Percentiles rank a stretch among this genome's conserved stretches.
Evolutionary conservation across 2,329 filamentous ascomycete species (phyloP).

Genomic region (Penicillium sp.): DNA sequence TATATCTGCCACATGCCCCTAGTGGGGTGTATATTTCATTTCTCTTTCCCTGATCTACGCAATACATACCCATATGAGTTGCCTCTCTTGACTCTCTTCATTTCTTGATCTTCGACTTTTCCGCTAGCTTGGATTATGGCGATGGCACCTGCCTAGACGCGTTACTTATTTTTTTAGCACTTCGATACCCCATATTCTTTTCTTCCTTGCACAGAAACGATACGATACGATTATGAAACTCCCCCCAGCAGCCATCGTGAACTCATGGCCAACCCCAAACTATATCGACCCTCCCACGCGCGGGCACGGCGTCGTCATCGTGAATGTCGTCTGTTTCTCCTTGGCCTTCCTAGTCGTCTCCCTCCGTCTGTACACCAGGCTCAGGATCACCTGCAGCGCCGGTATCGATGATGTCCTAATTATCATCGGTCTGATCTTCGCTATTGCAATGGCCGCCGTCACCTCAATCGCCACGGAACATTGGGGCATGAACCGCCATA

Average conservation of each 20-base stretch:
- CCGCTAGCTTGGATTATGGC: neutral
- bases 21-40: neutral
- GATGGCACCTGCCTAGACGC: neutral
- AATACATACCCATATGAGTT: neutral
- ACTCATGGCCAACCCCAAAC: slow-evolving; percentile 49
- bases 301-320: slow-evolving; percentile 43
- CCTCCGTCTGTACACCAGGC: slow-evolving; percentile 48
- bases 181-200: neutral
- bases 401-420: slow-evolving; percentile 50
- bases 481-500: slow-evolving; percentile 40
- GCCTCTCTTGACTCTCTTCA: neutral
- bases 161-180: neutral
- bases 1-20: slow-evolving; percentile 6
- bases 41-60: neutral
- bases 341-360: slow-evolving; percentile 42
- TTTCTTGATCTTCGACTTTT: neutral
- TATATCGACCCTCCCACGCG: slow-evolving; percentile 46
- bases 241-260: slow-evolving; percentile 43
- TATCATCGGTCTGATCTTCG: slow-evolving; percentile 42
- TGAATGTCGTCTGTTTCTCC: slow-evolving; percentile 41
- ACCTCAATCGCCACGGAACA: slow-evolving; percentile 33
- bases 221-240: slow-evolving; percentile 35
- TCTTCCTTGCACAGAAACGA: neutral
- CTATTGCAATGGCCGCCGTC: slow-evolving; percentile 35
- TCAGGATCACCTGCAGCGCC: slow-evolving; percentile 45